Evolutionary conservation across 1,139 yeast genomes (phyloP).

Genomic region (Debaryomyces sp.): DNA sequence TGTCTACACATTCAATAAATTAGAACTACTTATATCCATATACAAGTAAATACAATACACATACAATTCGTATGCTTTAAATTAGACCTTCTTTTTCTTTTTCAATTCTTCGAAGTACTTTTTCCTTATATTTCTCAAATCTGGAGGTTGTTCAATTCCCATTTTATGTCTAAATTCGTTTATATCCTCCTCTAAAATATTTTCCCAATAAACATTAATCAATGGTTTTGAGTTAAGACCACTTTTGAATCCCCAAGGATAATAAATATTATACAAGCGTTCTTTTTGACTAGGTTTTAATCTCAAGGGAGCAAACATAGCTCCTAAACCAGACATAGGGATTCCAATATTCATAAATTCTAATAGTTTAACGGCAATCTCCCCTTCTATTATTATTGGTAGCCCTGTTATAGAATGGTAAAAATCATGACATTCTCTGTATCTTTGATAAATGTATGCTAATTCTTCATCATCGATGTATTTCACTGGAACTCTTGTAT

Average conservation of each 20-base stretch:
- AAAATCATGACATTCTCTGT: constrained; percentile 96
- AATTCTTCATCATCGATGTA: constrained; percentile 88
- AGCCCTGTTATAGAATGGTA: constrained; percentile 91
- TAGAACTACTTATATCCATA: not conserved
- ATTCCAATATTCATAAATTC: constrained; percentile 92
- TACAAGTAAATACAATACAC: not conserved
- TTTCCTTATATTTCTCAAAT: constrained; percentile 66
- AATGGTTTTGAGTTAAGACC: constrained; percentile 77
- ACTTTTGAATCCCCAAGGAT: constrained; percentile 87
- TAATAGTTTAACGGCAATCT: constrained; percentile 87
- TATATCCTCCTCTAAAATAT: constrained; percentile 71
- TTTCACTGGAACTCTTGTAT: constrained; percentile 84
- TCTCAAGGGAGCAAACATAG: constrained; percentile 79
- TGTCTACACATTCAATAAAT: not conserved
- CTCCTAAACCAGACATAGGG: constrained; percentile 96
- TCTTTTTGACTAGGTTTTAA: constrained; percentile 58
- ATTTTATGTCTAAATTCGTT: constrained; percentile 71
- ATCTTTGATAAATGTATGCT: constrained; percentile 89
- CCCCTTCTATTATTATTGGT: constrained; percentile 94
- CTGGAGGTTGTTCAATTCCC: constrained; percentile 75
- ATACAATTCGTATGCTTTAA: not conserved
- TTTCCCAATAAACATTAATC: constrained; percentile 93
- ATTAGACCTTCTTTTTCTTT: constrained; percentile 20
- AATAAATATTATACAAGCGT: constrained; percentile 61
- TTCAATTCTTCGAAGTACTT: constrained; percentile 38